These are phyloP conservation scores for Beauveria sp. DNA, from an alignment of 2,329 filamentous ascomycete species.

Conservation along the genomic window DNA sequence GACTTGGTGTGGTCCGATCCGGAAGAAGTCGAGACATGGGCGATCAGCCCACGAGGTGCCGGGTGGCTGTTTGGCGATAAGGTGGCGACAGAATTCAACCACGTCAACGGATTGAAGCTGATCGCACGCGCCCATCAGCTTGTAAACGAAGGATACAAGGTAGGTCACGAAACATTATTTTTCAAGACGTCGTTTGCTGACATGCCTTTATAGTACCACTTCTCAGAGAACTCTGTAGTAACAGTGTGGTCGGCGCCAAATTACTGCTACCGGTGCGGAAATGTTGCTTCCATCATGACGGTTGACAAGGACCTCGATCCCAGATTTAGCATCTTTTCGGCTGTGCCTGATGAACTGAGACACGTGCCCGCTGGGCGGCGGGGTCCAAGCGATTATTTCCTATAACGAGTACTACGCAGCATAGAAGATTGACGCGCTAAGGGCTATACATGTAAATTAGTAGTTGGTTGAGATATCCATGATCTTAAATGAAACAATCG, in stretches of 20 bases:
- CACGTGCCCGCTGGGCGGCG: constrained; percentile 67
- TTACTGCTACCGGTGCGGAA: constrained; percentile 91
- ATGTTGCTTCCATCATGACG: constrained; percentile 94
- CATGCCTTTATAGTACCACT: constrained; percentile 63
- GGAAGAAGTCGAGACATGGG: constrained; percentile 95
- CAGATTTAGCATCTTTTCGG: constrained; percentile 86
- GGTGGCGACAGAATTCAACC: constrained; percentile 94
- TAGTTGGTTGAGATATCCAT: constrained; percentile 36
- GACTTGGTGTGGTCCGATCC: constrained; percentile 98
- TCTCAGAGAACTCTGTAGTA: constrained; percentile 88
- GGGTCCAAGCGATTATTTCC: constrained; percentile 63
- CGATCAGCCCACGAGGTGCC: constrained; percentile 87
- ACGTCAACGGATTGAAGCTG: constrained; percentile 92
- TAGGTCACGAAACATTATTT: constrained; percentile 28
- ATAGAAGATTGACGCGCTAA: constrained; percentile 13
- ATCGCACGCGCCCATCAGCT: constrained; percentile 97
- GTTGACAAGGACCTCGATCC: constrained; percentile 78
- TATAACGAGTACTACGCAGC: constrained; percentile 33
- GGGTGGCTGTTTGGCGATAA: constrained; percentile 97
- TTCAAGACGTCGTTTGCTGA: not conserved
- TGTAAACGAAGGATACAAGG: constrained; percentile 97
- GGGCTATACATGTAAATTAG: constrained; percentile 33
- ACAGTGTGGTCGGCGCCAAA: constrained; percentile 98
- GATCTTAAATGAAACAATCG: constrained; percentile 22
- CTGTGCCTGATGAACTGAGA: constrained; percentile 77